A percentile compares a stretch with the other conserved stretches of the same genome.
These are phyloP conservation scores for Leccinum griseonigrum DNA, from an alignment of 1,284 basidiomycete genomes.

Conservation along the genomic window DNA sequence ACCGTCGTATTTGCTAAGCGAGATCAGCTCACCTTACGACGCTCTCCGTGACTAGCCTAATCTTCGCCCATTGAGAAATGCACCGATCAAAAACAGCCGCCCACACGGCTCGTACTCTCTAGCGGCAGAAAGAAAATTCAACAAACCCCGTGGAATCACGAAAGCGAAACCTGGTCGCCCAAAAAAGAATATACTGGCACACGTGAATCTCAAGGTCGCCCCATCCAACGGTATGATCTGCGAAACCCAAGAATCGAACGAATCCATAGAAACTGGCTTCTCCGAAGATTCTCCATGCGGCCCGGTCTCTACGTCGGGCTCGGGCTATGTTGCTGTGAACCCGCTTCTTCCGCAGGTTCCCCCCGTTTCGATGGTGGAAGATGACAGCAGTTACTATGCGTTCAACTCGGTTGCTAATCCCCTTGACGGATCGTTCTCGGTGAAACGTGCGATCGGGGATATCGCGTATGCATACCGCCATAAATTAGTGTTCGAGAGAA, in stretches of 20 bases:
- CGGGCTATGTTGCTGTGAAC: conserved; percentile 25
- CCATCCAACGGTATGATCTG: neutral
- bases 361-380: neutral
- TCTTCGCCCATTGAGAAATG: conserved; percentile 31
- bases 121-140: conserved; percentile 18
- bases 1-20: neutral
- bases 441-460: conserved; percentile 27
- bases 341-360: conserved; percentile 20
- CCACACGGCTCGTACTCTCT: conserved; percentile 17
- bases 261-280: conserved; percentile 4
- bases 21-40: conserved; percentile 13
- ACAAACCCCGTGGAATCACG: conserved; percentile 27
- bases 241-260: conserved; percentile 10
- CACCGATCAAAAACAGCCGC: conserved; percentile 14
- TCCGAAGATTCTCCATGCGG: conserved; percentile 9
- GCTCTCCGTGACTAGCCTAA: conserved; percentile 21
- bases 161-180: conserved; percentile 32
- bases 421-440: conserved; percentile 27
- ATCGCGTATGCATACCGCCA: conserved; percentile 27
- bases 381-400: neutral
- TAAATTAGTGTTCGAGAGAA: conserved; percentile 24
- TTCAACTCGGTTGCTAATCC: conserved; percentile 20
- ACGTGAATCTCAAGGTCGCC: conserved; percentile 5
- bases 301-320: conserved; percentile 5
- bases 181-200: conserved; percentile 16